Evolutionary conservation across 1,139 yeast genomes (phyloP).

Genomic region (Kluyveromyces sp.): DNA sequence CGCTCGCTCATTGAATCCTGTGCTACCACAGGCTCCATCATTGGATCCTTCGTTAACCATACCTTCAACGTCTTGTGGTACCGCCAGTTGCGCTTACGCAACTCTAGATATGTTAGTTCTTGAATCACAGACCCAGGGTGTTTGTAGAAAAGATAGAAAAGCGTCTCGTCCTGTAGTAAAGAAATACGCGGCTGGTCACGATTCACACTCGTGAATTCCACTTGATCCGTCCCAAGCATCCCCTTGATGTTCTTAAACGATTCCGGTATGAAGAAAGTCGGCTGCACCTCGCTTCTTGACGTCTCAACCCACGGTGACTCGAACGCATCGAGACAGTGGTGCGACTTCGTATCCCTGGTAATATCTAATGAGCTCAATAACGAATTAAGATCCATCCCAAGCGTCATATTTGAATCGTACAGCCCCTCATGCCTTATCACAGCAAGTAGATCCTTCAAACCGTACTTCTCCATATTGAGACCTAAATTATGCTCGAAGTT

Average conservation of each 20-base stretch:
- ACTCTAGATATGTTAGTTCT: conserved; percentile 87
- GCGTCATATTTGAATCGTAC: conserved; percentile 42
- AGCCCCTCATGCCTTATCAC: conserved; percentile 40
- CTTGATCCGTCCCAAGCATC: conserved; percentile 26
- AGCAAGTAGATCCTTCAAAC: conserved; percentile 64
- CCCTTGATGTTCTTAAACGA: conserved; percentile 36
- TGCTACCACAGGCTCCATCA: conserved; percentile 80
- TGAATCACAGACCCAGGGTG: conserved; percentile 91
- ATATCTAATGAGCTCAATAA: conserved; percentile 46
- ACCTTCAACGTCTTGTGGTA: conserved; percentile 92
- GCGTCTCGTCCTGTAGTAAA: conserved; percentile 81
- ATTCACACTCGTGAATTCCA: conserved; percentile 31
- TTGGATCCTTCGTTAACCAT: conserved; percentile 93
- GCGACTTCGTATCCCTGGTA: conserved; percentile 30
- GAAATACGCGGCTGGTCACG: conserved; percentile 64
- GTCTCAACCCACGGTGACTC: conserved; percentile 96
- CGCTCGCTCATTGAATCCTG: conserved; percentile 70
- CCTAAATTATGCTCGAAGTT: no score
- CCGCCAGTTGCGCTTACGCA: conserved; percentile 89
- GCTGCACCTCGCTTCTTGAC: conserved; percentile 85
- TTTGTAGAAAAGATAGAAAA: conserved; percentile 88
- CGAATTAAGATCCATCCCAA: conserved; percentile 76
- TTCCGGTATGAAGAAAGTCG: conserved; percentile 44
- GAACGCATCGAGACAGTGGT: conserved; percentile 46
- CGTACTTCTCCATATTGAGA: conserved; percentile 47